phyloP scores from a whole-genome alignment of 495 filamentous ascomycete species.

The Rhizodiscina lignyota region DNA sequence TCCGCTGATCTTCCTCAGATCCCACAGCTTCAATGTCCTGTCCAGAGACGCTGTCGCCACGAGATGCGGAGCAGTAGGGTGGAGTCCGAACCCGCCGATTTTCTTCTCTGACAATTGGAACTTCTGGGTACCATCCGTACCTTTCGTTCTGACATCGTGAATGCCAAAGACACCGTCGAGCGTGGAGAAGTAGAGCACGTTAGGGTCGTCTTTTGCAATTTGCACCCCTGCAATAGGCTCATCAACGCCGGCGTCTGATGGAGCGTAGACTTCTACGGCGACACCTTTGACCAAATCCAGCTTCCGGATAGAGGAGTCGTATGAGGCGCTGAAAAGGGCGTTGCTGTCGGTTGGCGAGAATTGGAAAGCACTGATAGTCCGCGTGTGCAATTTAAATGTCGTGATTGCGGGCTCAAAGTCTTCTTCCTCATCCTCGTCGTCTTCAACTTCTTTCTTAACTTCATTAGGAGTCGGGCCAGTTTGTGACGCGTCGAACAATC shows the following conservation, averaged over 20 bases:
- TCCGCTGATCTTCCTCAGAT: conserved; percentile 61
- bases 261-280: conserved; percentile 64
- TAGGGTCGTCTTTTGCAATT: conserved; percentile 48
- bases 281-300: conserved; percentile 67
- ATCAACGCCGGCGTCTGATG: conserved; percentile 47
- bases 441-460: conserved; percentile 29
- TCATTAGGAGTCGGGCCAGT: conserved; percentile 30
- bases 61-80: conserved; percentile 62
- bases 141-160: conserved; percentile 52
- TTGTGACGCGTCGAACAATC: conserved; percentile 84
- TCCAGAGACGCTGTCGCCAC: conserved; percentile 87
- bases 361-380: conserved; percentile 72
- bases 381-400: conserved; percentile 73
- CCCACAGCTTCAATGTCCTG: conserved; percentile 80
- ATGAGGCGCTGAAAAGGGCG: conserved; percentile 68
- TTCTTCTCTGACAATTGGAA: conserved; percentile 83
- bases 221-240: conserved; percentile 69
- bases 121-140: conserved; percentile 34
- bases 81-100: conserved; percentile 80
- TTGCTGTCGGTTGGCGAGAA: conserved; percentile 55
- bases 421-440: conserved; percentile 44
- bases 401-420: conserved; percentile 59
- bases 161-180: conserved; percentile 64
- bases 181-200: conserved; percentile 75
- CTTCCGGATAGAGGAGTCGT: conserved; percentile 82